These are phyloP conservation scores for Hortaea werneckii DNA, from an alignment of 2,329 filamentous ascomycete species.

Conservation along the genomic window DNA sequence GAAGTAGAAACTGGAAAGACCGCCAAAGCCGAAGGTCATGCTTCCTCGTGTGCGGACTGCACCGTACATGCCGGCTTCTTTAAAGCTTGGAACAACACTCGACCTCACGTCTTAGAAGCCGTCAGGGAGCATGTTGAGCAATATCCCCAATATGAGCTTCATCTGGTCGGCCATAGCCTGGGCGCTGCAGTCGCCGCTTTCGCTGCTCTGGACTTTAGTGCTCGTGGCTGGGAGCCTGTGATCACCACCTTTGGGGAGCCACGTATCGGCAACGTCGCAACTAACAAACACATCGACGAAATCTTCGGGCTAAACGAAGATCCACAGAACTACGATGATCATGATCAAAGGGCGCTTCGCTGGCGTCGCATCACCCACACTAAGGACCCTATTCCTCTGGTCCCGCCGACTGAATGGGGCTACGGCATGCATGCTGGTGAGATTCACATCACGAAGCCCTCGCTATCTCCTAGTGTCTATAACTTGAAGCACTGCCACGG, in stretches of 20 bases:
- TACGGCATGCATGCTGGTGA: constrained; percentile 79
- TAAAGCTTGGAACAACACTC: constrained; percentile 68
- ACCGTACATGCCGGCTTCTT: constrained; percentile 93
- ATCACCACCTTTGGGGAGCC: constrained; percentile 94
- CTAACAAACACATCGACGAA: constrained; percentile 45
- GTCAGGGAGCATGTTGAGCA: constrained; percentile 49
- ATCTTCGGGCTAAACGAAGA: constrained; percentile 6
- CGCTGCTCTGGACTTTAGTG: constrained; percentile 70
- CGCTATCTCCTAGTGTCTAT: constrained; percentile 54
- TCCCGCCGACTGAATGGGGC: constrained; percentile 81
- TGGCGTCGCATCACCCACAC: constrained; percentile 78
- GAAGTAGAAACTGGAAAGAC: neutral
- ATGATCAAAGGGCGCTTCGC: constrained; percentile 12
- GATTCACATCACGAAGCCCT: constrained; percentile 66
- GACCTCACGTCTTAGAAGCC: constrained; percentile 56
- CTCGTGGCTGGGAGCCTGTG: constrained; percentile 62
- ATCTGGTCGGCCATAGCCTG: constrained; percentile 80
- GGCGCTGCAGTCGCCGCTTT: constrained; percentile 86
- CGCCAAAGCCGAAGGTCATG: constrained; percentile 10
- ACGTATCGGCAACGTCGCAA: constrained; percentile 44
- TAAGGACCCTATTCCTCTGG: constrained; percentile 77
- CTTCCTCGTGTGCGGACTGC: constrained; percentile 65
- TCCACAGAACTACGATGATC: constrained; percentile 8
- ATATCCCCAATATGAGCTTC: constrained; percentile 62
- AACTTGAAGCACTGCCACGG: constrained; percentile 67